Conservation (phyloP, 2,329 filamentous ascomycete species). For the Mycosphaerella sp. region DNA sequence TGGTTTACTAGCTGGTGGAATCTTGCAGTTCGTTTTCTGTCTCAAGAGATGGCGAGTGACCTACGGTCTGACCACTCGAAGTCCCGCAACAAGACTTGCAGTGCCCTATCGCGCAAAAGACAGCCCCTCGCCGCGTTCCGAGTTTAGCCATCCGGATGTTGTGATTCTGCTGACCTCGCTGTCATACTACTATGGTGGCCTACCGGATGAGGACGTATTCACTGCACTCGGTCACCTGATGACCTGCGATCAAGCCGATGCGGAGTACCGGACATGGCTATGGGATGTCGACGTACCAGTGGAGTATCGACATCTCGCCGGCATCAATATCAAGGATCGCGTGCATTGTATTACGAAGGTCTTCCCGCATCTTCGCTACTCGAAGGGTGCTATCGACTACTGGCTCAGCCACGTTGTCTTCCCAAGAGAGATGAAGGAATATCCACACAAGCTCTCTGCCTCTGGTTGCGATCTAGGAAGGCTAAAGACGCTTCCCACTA, state of each 20-base stretch:
- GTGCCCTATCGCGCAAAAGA: constrained; percentile 65
- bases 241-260: constrained; percentile 25
- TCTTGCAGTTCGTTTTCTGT: constrained; percentile 53
- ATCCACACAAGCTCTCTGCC: constrained; percentile 55
- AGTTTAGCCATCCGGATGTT: constrained; percentile 64
- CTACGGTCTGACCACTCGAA: constrained; percentile 45
- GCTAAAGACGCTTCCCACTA: constrained; percentile 50
- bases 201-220: constrained; percentile 44
- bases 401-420: constrained; percentile 63
- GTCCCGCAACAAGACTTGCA: constrained; percentile 48
- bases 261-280: constrained; percentile 26
- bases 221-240: constrained; percentile 22
- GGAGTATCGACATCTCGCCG: constrained; percentile 19
- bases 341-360: constrained; percentile 20
- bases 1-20: constrained; percentile 55
- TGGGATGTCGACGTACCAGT: constrained; percentile 14
- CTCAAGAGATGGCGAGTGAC: constrained; percentile 63
- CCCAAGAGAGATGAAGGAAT: constrained; percentile 58
- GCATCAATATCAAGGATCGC: constrained; percentile 28
- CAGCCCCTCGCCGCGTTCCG: constrained; percentile 54
- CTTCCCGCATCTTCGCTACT: constrained; percentile 45
- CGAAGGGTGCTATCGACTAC: constrained; percentile 54
- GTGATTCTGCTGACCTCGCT: constrained; percentile 60
- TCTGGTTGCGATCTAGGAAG: constrained; percentile 62
- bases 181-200: constrained; percentile 59